Evolutionary conservation across 306 rosid species (phyloP), one percentile per base, ranked within the genome.

Genomic region (Fragaria vesca): DNA sequence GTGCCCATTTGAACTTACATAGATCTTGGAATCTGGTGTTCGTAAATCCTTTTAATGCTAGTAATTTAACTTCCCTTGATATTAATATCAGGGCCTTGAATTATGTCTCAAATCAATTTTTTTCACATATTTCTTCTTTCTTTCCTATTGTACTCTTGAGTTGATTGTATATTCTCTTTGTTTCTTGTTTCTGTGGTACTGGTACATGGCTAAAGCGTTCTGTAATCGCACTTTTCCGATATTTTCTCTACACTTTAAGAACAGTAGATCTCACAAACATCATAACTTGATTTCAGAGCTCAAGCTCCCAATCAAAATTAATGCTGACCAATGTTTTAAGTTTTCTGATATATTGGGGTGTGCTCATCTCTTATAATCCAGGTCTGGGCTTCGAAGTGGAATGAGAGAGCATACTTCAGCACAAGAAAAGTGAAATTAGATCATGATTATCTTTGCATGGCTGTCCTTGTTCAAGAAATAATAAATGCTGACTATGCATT

Each of bases 361-460:
- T 80, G 48, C 72, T 72, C 68, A 48, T 83, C 43, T 80, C 45
- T 74, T 71, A 76, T 62, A 80, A 75, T 86, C 36, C 75, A 95
- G 99, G 99, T 95, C 52, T 95, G 99, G 99, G 97, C 91, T 79
- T 95, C 99, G 52, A 95, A 95, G 90, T 95, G 99, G 99, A 95
- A 95, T 38, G 99, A 93, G 84, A 88, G 99, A 76, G 97, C 99
- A 28, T 95, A 93, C 86, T 95, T 88, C 89, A 95, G 99, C 90
- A 87, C 97, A 17, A 86, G 93, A 90, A 95, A 93, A 90, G 93
- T 95, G 78, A 95, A 93, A 77, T 76, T 93, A 50, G 91, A 95
- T 76, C 99, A 95, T 71, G 97, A 95, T 20, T 83, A 75, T 87
- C 96, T 95, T 77, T 95, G 96, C 87, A 93, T 95, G 99, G 95